Percentiles rank a stretch among this genome's conserved stretches.
phyloP scores from a whole-genome alignment of 2,329 filamentous ascomycete species.

The Neofusicoccum parvum region DNA sequence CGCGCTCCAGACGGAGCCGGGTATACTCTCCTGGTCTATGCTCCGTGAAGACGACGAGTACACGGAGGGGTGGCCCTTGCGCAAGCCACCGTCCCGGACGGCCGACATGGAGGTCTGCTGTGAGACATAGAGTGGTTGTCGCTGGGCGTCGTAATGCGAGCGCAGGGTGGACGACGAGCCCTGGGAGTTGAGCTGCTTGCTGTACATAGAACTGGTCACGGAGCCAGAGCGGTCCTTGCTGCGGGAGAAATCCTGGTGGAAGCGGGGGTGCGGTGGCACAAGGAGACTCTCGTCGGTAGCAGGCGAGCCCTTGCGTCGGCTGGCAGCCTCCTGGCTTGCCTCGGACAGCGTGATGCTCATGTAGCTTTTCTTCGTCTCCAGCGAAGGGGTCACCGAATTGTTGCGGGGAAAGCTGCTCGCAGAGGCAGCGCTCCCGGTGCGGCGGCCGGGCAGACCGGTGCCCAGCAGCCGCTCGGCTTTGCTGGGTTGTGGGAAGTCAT shows the following conservation, averaged over 20 bases:
- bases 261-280: slow-evolving; percentile 23
- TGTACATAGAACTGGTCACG: slow-evolving; percentile 31
- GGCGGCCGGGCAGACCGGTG: slow-evolving; percentile 34
- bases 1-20: not conserved
- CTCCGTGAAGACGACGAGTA: slow-evolving; percentile 23
- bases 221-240: slow-evolving; percentile 31
- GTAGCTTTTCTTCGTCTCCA: slow-evolving; percentile 32
- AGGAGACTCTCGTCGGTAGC: slow-evolving; percentile 25
- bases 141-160: slow-evolving; percentile 47
- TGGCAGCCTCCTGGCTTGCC: slow-evolving; percentile 32
- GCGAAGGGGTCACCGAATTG: slow-evolving; percentile 23
- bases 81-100: slow-evolving; percentile 45
- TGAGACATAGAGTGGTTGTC: slow-evolving; percentile 43
- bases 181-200: slow-evolving; percentile 33
- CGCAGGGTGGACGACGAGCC: slow-evolving; percentile 44
- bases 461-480: slow-evolving; percentile 44
- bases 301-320: slow-evolving; percentile 29
- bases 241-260: slow-evolving; percentile 23
- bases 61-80: slow-evolving; percentile 40
- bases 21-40: slow-evolving; percentile 22
- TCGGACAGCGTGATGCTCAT: slow-evolving; percentile 37
- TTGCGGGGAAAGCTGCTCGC: slow-evolving; percentile 2
- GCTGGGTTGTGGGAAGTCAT: not conserved
- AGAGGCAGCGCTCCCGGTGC: slow-evolving; percentile 23
- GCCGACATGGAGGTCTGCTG: slow-evolving; percentile 50